Conservation (phyloP, 192 early-diverging fungal genomes). For the Pilaira anomala region DNA sequence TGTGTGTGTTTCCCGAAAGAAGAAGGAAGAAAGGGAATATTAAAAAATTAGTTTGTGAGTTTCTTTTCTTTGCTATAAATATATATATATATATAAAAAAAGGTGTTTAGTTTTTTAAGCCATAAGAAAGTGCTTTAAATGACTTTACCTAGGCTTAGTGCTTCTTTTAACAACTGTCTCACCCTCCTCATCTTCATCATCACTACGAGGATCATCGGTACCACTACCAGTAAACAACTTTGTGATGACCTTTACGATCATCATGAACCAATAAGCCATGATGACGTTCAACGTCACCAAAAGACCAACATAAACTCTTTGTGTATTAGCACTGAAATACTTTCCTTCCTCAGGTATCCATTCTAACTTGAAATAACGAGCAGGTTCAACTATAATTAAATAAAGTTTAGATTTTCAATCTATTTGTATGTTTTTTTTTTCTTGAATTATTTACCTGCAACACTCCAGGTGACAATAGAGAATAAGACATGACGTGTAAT, state of each 20-base stretch:
- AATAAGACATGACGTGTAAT: conserved; percentile 71
- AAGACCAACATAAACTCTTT: conserved; percentile 57
- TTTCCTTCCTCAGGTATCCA: conserved; percentile 57
- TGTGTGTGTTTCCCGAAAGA: too few relatives aligned
- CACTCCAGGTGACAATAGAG: conserved; percentile 61
- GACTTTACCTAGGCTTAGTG: background rate
- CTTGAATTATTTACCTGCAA: conserved; percentile 20
- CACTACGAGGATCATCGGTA: conserved; percentile 68
- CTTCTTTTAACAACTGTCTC: background rate
- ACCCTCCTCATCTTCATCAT: conserved; percentile 33
- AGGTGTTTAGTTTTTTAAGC: too few relatives aligned
- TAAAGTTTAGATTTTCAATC: background rate
- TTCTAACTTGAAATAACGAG: conserved; percentile 50
- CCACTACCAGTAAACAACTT: conserved; percentile 52
- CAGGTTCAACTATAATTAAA: conserved; percentile 34
- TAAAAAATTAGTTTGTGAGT: too few relatives aligned
- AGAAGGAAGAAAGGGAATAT: too few relatives aligned
- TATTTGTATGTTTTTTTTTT: background rate
- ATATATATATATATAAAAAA: background rate
- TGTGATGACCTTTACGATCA: conserved; percentile 64
- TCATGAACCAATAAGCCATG: conserved; percentile 72
- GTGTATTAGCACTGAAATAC: conserved; percentile 46
- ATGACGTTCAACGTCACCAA: conserved; percentile 64
- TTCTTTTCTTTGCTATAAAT: too few relatives aligned
- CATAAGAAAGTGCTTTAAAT: too few relatives aligned